Conservation (phyloP, 345 rosid species). For the Dimocarpus longan region DNA sequence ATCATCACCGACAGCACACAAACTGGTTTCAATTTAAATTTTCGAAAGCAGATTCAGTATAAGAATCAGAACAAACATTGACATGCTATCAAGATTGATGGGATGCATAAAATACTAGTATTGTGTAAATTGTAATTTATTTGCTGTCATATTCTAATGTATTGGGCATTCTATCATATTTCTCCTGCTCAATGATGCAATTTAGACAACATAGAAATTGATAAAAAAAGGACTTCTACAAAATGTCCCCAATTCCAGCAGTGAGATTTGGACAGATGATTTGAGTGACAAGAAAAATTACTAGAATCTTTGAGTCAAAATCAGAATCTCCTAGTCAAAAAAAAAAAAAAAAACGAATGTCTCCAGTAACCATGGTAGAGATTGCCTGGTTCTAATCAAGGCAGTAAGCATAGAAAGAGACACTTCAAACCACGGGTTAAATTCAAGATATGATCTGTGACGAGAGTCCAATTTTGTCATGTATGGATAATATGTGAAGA, state of each 20-base stretch:
- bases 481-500: not conserved
- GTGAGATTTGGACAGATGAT: not conserved
- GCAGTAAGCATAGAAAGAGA: not conserved
- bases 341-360: not conserved
- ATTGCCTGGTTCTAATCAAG: not conserved
- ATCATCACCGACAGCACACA: not conserved
- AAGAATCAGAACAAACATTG: not conserved
- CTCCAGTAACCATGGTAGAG: not conserved
- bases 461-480: not conserved
- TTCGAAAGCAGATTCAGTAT: not conserved
- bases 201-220: not conserved
- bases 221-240: not conserved
- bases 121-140: not conserved
- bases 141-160: not conserved
- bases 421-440: conserved; percentile 6
- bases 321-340: not conserved
- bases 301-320: not conserved
- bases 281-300: not conserved
- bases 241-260: not conserved
- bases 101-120: not conserved
- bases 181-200: not conserved
- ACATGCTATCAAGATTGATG: not conserved
- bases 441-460: not conserved
- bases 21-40: not conserved
- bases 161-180: not conserved